Base-by-base conservation (phyloP, 2,329 filamentous ascomycete species). In the Alternaria consortialis region DNA sequence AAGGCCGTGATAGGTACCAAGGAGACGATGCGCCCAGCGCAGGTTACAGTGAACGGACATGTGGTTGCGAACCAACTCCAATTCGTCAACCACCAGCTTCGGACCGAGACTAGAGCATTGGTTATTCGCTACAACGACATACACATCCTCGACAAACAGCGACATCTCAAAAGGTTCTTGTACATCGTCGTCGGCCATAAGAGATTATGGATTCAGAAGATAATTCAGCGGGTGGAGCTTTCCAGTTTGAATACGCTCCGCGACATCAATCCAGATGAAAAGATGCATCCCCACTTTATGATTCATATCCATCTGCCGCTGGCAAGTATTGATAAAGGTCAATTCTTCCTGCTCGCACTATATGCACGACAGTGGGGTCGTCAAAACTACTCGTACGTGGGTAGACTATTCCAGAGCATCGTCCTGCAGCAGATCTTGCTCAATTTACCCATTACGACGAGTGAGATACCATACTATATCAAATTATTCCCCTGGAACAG, bases 1-100 rank as follows among this genome's bases (percentile, higher is more conserved):
- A 34, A 48, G 8, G 7, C 46, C 5, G 46, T 23, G n/a, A 7
- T 20, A 9, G 46, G 7, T 2, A 4, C 17, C 31, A 25, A 36
- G 7, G 13, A 12, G 46, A 48, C 5, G 17, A 34, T 11, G 5
- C 17, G 32, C 17, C 17, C 11, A 25, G 12, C 1, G 7, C 46
- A 3, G 17, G 31, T 48, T 31, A 48, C 29, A 25, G 29, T 48
- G 46, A 34, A 48, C 13, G 31, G 29, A 25, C 29, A 48, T 7
- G 17, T 36, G 12, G 46, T 54, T 40, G 37, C 52, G 3, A 62
- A 64, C 20, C 54, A 58, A 8, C 50, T 62, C 5, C 34, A 46
- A n/a, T 58, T 42, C 34, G 50, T 58, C 53, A 62, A 53, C 39
- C n/a, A 39, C 3, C 43, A 58, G 29, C 62, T 62, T 32, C 39